These are phyloP conservation scores for Plantago major DNA, from an alignment of 257 asterid species.

Conservation along the genomic window DNA sequence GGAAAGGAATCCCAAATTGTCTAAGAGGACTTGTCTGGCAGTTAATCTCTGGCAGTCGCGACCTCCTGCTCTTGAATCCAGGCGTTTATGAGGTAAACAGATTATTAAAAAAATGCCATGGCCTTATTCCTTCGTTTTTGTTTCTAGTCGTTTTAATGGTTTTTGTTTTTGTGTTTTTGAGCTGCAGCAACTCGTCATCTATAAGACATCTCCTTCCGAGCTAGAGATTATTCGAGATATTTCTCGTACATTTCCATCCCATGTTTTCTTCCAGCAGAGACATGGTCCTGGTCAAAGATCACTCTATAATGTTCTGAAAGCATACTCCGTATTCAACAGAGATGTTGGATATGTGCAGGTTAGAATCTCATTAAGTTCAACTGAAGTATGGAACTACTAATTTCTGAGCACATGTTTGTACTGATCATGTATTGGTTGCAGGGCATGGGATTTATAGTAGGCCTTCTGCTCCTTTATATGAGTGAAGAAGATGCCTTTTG, in stretches of 20 bases:
- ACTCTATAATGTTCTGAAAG: slow-evolving; percentile 90
- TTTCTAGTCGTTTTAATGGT: slow-evolving; percentile 12
- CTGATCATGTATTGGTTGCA: slow-evolving; percentile 35
- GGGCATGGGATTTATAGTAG: slow-evolving; percentile 99
- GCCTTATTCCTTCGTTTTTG: slow-evolving; percentile 5
- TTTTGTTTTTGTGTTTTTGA: slow-evolving; percentile 7
- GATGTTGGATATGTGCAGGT: slow-evolving; percentile 99
- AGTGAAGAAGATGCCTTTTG: slow-evolving; percentile 99
- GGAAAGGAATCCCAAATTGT: slow-evolving; percentile 98
- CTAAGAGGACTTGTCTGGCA: slow-evolving; percentile 98
- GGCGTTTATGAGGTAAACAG: slow-evolving; percentile 87
- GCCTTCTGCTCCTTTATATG: slow-evolving; percentile 92
- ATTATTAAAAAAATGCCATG: background rate
- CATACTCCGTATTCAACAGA: slow-evolving; percentile 89
- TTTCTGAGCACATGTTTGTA: slow-evolving; percentile 17
- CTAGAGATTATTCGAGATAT: slow-evolving; percentile 91
- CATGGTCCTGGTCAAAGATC: slow-evolving; percentile 99
- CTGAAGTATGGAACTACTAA: slow-evolving; percentile 11
- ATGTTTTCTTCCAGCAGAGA: slow-evolving; percentile 96
- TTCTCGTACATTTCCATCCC: slow-evolving; percentile 97
- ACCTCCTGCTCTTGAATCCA: slow-evolving; percentile 91
- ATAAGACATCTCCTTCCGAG: slow-evolving; percentile 97
- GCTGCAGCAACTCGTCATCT: slow-evolving; percentile 91
- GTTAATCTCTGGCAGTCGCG: slow-evolving; percentile 92
- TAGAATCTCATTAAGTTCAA: slow-evolving; percentile 15